Evolutionary conservation across 2,329 filamentous ascomycete species (phyloP), one percentile per base, ranked within the genome.

Genomic region (Epichloe scottii): DNA sequence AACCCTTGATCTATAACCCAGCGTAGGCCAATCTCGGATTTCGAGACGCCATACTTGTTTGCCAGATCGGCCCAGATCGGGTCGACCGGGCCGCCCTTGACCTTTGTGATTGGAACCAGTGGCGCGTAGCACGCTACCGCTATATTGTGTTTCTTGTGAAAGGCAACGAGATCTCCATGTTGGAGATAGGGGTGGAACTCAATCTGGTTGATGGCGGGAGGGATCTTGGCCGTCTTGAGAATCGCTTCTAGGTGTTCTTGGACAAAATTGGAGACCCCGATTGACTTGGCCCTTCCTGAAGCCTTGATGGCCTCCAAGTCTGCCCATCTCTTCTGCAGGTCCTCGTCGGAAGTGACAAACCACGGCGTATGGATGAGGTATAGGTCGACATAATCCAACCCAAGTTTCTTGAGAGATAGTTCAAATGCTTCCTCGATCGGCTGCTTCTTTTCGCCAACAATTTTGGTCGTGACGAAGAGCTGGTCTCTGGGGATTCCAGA

Each of bases 121-220:
- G 81, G 77, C 0, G 61, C 72, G 63, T 81, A 84, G 8, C 75
- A 75, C 5, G 73, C 67, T 3, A 76, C 63, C 4, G 77, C 74
- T 55, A 87, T 85, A 50, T 70, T 65, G 59, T 83, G 68, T 59
- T 75, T 65, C 57, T 72, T 72, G 63, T 76, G 76, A 66, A 77
- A 86, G 15, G 70, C 66, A 34, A 85, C 50, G 12, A 86, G 69
- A 52, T 74, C 70, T 5, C 71, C 72, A 62, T 85, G 83, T 66
- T 85, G 83, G 48, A 86, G 71, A 63, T 88, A 87, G 0, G 87
- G 85, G 66, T 93, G 85, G 61, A 79, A 82, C 70, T 91, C 87
- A 61, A 91, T 85, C 73, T 93, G 87, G 70, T 91, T 90, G 55
- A 86, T 77, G 6, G 78, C 81, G 0, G 87, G 87, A 3, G 71